Base-by-base conservation (phyloP, 352 stramenopile species). In the Phytophthora fragariae region DNA sequence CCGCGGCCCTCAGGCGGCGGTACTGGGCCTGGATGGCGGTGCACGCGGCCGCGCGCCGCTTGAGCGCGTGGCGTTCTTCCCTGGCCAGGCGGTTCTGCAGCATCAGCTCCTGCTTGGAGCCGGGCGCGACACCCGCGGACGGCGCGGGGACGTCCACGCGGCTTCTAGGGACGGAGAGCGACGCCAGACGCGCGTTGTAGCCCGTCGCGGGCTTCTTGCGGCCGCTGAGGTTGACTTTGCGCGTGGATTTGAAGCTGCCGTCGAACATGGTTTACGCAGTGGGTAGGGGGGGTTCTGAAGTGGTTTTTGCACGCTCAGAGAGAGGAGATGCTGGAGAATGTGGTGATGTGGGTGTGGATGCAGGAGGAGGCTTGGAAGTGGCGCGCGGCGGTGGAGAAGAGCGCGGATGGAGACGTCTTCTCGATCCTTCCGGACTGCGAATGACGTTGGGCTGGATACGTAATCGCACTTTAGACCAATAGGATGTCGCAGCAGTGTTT, bases 141-240 rank as follows among this genome's bases (percentile, higher is more conserved):
- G 15, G 41, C 3, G 66, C 46, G 21, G 72, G 6, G 3, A 76
- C 50, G 1, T 65, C 62, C 2, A 19, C 37, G 7, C 8, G 62
- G 21, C 65, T 58, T 68, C 55, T 63, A 3, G 55, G 55, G 46
- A 41, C 55, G 59, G 73, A 76, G 47, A 74, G 19, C 8, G 68
- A 73, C 5, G 68, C 60, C 37, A 79, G 62, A n/a, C 60, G 72
- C 19, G 64, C 68, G 27, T 54, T 74, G 55, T 73, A 75, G 37
- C 71, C 76, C 12, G 69, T 75, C 39, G 69, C 61, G 53, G 77
- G 56, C 71, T 82, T 83, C 57, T 85, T 83, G 3, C 86, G 79
- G 9, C 86, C 86, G 65, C 86, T 91, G 53, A 93, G 67, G 63
- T 91, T 92, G 35, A 93, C 84, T 56, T 89, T 90, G 24, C 86